Evolutionary conservation across 2,329 filamentous ascomycete species (phyloP).

Genomic region (Botrytis byssoidea): DNA sequence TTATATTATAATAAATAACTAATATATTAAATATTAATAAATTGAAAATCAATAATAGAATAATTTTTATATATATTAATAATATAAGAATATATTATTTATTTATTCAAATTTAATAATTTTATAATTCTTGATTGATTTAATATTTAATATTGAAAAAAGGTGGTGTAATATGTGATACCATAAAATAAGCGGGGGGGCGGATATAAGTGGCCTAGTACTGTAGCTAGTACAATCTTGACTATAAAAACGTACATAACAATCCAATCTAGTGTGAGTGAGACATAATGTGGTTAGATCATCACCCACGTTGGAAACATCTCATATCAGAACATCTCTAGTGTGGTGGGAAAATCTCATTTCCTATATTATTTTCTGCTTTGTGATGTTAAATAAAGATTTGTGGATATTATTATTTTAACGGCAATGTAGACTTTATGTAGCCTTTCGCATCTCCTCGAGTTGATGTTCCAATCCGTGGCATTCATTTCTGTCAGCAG

Average conservation of each 20-base stretch:
- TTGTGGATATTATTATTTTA: background rate
- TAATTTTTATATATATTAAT: no score
- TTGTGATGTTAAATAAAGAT: background rate
- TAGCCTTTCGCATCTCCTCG: background rate
- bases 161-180: no score
- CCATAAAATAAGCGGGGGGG: no score
- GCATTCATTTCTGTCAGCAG: background rate
- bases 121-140: no score
- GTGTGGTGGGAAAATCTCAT: background rate
- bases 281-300: background rate
- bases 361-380: background rate
- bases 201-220: no score
- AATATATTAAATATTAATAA: no score
- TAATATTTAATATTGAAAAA: no score
- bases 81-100: no score
- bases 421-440: background rate
- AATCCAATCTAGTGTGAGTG: background rate
- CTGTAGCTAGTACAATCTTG: background rate
- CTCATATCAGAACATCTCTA: background rate
- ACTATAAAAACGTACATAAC: background rate
- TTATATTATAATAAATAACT: no score
- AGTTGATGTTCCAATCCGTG: background rate
- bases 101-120: no score
- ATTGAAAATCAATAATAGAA: no score
- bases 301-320: background rate